phyloP scores from a whole-genome alignment of 305 asterid genomes.

The Fraxinus albicans region DNA sequence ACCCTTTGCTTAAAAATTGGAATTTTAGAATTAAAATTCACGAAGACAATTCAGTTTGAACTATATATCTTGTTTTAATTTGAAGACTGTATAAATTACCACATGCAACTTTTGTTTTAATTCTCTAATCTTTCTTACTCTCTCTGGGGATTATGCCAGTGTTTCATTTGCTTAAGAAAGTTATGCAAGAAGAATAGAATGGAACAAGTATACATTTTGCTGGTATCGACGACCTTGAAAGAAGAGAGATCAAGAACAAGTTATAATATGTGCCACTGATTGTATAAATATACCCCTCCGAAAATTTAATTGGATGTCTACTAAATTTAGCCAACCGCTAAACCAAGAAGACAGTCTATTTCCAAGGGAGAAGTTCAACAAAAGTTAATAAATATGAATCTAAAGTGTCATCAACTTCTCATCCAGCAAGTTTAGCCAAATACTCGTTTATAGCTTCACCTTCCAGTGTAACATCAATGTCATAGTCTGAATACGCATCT shows the following conservation, averaged over 20 bases:
- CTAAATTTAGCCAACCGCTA: neutral
- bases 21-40: neutral
- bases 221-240: neutral
- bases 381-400: neutral
- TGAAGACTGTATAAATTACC: neutral
- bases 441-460: constrained; percentile 88
- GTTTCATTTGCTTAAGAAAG: neutral
- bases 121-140: neutral
- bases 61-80: neutral
- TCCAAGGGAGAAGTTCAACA: neutral
- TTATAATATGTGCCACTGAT: neutral
- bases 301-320: neutral
- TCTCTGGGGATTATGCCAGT: neutral
- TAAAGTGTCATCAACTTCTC: neutral
- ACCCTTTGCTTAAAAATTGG: neutral
- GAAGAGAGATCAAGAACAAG: neutral
- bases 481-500: constrained; percentile 84
- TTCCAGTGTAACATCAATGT: constrained; percentile 72
- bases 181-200: neutral
- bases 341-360: neutral
- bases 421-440: constrained; percentile 45
- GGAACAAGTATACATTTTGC: neutral
- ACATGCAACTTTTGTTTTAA: neutral
- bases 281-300: neutral
- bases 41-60: neutral